Evolutionary conservation across 345 rosid genomes (phyloP).

Genomic region (Eutrema yunnanense): DNA sequence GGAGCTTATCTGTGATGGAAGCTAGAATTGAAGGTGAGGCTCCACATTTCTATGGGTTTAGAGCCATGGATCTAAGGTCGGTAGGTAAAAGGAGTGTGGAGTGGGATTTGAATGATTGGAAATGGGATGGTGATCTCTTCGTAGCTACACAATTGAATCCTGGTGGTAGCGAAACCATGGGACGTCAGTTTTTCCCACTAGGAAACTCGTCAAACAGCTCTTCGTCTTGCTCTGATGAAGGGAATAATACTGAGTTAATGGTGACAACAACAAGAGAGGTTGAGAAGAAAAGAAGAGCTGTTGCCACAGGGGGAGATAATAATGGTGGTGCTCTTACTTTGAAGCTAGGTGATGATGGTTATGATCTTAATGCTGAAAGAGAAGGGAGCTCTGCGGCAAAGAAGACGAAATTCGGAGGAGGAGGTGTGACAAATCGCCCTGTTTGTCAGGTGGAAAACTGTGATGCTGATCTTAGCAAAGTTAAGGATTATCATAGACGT

Average conservation of each 20-base stretch:
- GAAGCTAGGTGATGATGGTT: slow-evolving; percentile 69
- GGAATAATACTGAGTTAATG: slow-evolving; percentile 45
- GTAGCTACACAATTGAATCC: slow-evolving; percentile 65
- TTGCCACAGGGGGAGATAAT: slow-evolving; percentile 51
- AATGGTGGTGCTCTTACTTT: slow-evolving; percentile 48
- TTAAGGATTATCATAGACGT: slow-evolving; percentile 94
- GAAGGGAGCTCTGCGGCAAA: slow-evolving; percentile 52
- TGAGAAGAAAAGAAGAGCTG: slow-evolving; percentile 63
- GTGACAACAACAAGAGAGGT: slow-evolving; percentile 31
- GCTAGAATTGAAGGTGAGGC: slow-evolving; percentile 64
- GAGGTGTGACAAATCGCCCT: slow-evolving; percentile 50
- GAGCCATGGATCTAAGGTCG: slow-evolving; percentile 39
- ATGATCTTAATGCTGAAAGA: slow-evolving; percentile 33
- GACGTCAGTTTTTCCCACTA: slow-evolving; percentile 57
- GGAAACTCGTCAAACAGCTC: slow-evolving; percentile 85
- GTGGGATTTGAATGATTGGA: slow-evolving; percentile 96
- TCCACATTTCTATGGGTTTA: slow-evolving; percentile 49
- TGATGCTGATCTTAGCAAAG: slow-evolving; percentile 83
- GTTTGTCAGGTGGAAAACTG: slow-evolving; percentile 94
- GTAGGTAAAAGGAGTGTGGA: slow-evolving; percentile 64
- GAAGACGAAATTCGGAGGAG: slow-evolving; percentile 60
- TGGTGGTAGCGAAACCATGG: slow-evolving; percentile 29
- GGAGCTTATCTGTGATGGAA: slow-evolving; percentile 52
- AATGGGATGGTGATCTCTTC: slow-evolving; percentile 98
- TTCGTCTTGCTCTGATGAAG: slow-evolving; percentile 80